A percentile compares a stretch with the other conserved stretches of the same genome.
phyloP scores from a whole-genome alignment of 495 filamentous ascomycete species.

The Pyrenula massariospora region DNA sequence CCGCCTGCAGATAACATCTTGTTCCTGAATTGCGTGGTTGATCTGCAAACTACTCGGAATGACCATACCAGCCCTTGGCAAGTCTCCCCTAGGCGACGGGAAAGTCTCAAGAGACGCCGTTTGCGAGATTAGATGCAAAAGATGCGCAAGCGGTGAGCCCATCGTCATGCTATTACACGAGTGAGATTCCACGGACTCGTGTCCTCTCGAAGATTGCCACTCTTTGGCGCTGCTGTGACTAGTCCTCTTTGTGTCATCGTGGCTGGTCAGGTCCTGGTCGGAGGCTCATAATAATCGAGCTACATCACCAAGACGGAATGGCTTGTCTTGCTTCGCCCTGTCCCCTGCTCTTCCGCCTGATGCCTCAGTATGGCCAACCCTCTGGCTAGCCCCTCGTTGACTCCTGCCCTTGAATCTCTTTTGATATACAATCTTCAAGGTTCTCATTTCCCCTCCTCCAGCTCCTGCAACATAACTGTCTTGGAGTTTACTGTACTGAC shows the following conservation, averaged over 20 bases:
- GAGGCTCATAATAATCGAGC: background rate
- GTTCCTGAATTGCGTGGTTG: background rate
- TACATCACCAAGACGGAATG: background rate
- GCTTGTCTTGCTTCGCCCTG: background rate
- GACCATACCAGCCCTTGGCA: background rate
- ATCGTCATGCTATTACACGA: background rate
- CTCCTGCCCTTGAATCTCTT: background rate
- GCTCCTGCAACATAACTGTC: background rate
- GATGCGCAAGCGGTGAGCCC: background rate
- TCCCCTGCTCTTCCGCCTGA: background rate
- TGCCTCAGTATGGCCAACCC: background rate
- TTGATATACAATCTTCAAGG: background rate
- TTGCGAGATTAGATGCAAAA: background rate
- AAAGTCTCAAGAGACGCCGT: background rate
- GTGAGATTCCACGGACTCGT: background rate
- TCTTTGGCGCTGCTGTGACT: background rate
- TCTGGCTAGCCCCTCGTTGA: background rate
- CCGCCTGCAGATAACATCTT: background rate
- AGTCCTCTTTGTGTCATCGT: background rate
- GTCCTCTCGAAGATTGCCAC: background rate
- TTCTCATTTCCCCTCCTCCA: background rate
- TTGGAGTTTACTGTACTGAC: background rate
- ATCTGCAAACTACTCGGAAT: background rate
- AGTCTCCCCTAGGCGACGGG: background rate
- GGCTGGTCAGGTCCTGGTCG: background rate